These are phyloP conservation scores for Neurospora sp. DNA, from an alignment of 495 filamentous ascomycete genomes.

Conservation along the genomic window DNA sequence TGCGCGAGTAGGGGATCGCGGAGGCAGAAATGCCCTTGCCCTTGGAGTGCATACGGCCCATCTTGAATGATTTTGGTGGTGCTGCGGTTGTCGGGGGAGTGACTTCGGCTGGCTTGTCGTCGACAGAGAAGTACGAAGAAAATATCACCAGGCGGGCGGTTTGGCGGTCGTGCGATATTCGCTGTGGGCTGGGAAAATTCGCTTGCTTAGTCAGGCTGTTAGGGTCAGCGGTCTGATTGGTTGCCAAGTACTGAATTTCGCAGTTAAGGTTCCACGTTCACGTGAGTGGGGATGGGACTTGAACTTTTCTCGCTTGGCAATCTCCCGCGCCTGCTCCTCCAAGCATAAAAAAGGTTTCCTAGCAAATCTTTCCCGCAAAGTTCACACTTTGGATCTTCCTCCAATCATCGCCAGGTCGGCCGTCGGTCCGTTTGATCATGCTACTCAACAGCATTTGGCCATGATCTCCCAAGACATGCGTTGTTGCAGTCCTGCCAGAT, in stretches of 20 bases:
- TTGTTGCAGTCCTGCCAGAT: background rate
- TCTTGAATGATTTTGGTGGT: slow-evolving; percentile 45
- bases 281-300: slow-evolving; percentile 1
- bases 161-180: slow-evolving; percentile 5
- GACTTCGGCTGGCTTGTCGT: slow-evolving; percentile 10
- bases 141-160: slow-evolving; percentile 5
- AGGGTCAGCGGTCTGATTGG: slow-evolving; percentile 14
- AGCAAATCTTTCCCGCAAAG: background rate
- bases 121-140: slow-evolving; percentile 8
- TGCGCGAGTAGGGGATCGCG: slow-evolving; percentile 93
- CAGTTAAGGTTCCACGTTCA: background rate
- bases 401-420: background rate
- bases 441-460: background rate
- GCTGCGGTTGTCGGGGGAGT: slow-evolving; percentile 12
- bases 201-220: slow-evolving; percentile 1
- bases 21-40: slow-evolving; percentile 97
- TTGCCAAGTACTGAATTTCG: background rate
- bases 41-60: slow-evolving; percentile 98
- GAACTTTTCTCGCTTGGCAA: slow-evolving; percentile 1
- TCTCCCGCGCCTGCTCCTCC: background rate
- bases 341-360: background rate
- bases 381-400: background rate
- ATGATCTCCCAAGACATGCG: background rate
- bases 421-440: background rate
- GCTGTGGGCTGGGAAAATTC: slow-evolving; percentile 13